These are phyloP conservation scores for Auriscalpium orientale DNA, from an alignment of 768 basidiomycete genomes.

Conservation along the genomic window DNA sequence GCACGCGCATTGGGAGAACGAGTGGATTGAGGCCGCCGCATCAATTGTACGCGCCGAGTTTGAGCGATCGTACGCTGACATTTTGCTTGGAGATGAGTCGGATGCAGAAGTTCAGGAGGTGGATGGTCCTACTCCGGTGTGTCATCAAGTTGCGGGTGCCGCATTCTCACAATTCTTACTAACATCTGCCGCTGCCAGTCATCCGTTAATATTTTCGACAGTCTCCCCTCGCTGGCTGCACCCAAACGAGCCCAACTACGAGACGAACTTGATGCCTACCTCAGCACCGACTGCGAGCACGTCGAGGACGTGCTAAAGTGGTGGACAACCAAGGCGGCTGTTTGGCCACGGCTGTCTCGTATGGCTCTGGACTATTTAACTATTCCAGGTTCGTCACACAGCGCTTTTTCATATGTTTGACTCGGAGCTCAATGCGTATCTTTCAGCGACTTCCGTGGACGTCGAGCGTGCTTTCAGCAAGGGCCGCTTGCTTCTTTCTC, in stretches of 20 bases:
- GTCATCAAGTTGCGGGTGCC: background rate
- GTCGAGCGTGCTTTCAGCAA: constrained; percentile 11
- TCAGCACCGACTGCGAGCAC: background rate
- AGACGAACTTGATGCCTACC: background rate
- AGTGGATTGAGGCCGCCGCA: constrained; percentile 2
- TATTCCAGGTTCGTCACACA: constrained; percentile 21
- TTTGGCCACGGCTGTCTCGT: background rate
- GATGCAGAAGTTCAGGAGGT: background rate
- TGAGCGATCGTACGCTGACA: too few relatives aligned
- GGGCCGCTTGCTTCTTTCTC: constrained; percentile 5
- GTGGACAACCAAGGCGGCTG: background rate
- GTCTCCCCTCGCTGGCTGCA: background rate
- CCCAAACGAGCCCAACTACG: background rate
- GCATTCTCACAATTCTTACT: background rate
- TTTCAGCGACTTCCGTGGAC: constrained; percentile 9
- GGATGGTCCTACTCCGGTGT: background rate
- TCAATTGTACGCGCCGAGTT: too few relatives aligned
- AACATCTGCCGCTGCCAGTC: background rate
- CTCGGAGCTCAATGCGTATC: background rate
- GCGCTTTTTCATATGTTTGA: background rate
- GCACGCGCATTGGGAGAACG: background rate
- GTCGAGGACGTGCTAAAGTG: background rate
- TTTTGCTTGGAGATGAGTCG: too few relatives aligned
- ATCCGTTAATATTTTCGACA: background rate
- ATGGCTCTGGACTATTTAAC: constrained; percentile 9